Evolutionary conservation across 768 basidiomycete genomes (phyloP), one percentile per base, ranked within the genome.

Genomic region (Candolleomyces aberdarensis): DNA sequence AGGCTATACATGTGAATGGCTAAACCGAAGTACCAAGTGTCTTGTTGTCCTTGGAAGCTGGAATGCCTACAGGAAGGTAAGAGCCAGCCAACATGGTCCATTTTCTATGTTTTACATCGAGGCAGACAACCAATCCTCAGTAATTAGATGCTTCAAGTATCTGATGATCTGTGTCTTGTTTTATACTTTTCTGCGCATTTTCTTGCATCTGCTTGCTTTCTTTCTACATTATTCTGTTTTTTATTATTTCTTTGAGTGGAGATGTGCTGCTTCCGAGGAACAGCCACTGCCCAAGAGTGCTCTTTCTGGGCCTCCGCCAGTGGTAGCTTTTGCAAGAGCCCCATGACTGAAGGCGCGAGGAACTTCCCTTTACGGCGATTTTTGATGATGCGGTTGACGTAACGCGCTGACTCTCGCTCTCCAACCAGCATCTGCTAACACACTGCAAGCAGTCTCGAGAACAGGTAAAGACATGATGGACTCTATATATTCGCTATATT

Each of bases 1-100:
- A 11, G 64, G 64, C 10, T 65, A 63, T 64, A 58, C 51, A 14
- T 75, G 74, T 67, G 71, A 72, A 57, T 75, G 74, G 74, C 65
- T 63, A 53, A 19, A 31, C 60, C 66, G 56, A 65, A 63, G 56
- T 59, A 55, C 31, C 29, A 46, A 5, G 57, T 75, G 74, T 56
- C 59, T 53, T 32, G 61, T 65, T 19, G 32, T 66, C 4, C 67
- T 72, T 22, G 60, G 60, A 7, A 69, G 70, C 50, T 75, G 71
- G 72, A 68, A 65, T 61, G 65, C 68, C 17, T 68, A 72, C 40
- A 63, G 66, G 47, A 65, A 72, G 72, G 74, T 72, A 49, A 54
- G 64, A 59, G n/a, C 15, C 19, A 26, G 15, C 19, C 26, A 10
- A 10, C 36, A 31, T 46, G 39, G 11, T 46, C 8, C 8, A 1